A percentile compares a stretch with the other conserved stretches of the same genome.
Evolutionary conservation across 441 rosid genomes (phyloP).

Genomic region (Populus hybrid): DNA sequence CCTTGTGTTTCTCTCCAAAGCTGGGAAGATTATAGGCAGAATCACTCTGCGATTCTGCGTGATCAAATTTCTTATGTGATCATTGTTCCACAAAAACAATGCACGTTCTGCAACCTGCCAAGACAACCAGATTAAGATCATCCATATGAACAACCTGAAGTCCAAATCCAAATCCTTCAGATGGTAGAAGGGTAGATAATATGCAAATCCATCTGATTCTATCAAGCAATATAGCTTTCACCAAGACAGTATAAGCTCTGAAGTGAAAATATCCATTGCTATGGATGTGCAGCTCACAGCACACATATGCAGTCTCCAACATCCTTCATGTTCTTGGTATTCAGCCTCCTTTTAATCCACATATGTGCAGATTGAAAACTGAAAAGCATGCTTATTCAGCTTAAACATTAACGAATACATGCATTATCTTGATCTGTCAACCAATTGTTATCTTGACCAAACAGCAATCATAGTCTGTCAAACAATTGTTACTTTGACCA

Average conservation of each 20-base stretch:
- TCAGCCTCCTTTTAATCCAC: background rate
- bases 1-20: slow-evolving; percentile 67
- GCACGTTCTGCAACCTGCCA: slow-evolving; percentile 93
- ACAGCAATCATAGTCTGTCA: background rate
- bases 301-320: background rate
- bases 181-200: background rate
- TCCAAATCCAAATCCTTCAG: background rate
- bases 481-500: background rate
- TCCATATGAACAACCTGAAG: background rate
- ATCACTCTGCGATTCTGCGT: slow-evolving; percentile 60
- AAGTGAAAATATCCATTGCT: background rate
- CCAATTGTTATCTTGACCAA: background rate
- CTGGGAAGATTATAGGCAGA: slow-evolving; percentile 77
- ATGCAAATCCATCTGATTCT: slow-evolving; percentile 1
- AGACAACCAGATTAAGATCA: background rate
- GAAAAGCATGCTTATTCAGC: background rate
- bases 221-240: background rate
- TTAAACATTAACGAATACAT: background rate
- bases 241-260: background rate
- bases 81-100: slow-evolving; percentile 90
- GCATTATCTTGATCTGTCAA: background rate
- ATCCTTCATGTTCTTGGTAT: background rate
- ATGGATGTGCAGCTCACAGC: background rate
- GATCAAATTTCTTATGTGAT: slow-evolving; percentile 74
- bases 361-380: background rate